A percentile compares a stretch with the other conserved stretches of the same genome.
Evolutionary conservation across 352 stramenopile species (phyloP).

Genomic region (Paralagenidium karlingii): DNA sequence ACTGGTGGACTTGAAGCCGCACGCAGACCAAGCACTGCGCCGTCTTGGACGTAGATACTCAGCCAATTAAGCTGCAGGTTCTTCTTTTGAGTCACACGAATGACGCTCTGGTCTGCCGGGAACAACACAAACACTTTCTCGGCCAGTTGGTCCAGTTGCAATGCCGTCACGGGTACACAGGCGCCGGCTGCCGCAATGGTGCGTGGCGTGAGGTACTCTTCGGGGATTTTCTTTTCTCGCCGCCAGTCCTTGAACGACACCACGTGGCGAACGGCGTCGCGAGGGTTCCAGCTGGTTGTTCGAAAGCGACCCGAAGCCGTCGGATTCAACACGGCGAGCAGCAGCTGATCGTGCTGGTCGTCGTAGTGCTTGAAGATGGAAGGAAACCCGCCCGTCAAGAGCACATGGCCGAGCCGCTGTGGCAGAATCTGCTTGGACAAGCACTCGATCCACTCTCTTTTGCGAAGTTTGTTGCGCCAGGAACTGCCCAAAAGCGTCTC

Average conservation of each 20-base stretch:
- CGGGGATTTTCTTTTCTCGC: constrained; percentile 15
- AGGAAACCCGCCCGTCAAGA: constrained; percentile 24
- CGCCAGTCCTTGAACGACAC: constrained; percentile 58
- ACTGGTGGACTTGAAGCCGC: too few relatives aligned
- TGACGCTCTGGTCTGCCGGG: constrained; percentile 53
- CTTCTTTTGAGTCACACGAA: constrained; percentile 34
- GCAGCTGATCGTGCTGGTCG: constrained; percentile 29
- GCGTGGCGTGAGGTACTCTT: constrained; percentile 54
- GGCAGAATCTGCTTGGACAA: constrained; percentile 30
- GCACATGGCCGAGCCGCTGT: constrained; percentile 33
- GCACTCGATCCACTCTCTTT: constrained; percentile 19
- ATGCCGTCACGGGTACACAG: constrained; percentile 36
- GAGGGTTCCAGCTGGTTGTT: constrained; percentile 27
- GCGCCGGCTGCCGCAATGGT: constrained; percentile 21
- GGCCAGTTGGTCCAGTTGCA: constrained; percentile 22
- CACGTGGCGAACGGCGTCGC: constrained; percentile 49
- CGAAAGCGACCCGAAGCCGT: constrained; percentile 38
- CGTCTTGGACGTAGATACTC: too few relatives aligned
- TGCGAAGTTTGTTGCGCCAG: constrained; percentile 42
- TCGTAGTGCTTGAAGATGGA: constrained; percentile 37
- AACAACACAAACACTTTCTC: constrained; percentile 40
- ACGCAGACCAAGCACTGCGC: too few relatives aligned
- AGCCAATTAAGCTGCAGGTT: too few relatives aligned
- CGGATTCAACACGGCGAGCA: constrained; percentile 27
- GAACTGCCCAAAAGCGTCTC: constrained; percentile 30